Conservation (phyloP, 176 grass and related monocot genomes). For the Olyra latifolia region DNA sequence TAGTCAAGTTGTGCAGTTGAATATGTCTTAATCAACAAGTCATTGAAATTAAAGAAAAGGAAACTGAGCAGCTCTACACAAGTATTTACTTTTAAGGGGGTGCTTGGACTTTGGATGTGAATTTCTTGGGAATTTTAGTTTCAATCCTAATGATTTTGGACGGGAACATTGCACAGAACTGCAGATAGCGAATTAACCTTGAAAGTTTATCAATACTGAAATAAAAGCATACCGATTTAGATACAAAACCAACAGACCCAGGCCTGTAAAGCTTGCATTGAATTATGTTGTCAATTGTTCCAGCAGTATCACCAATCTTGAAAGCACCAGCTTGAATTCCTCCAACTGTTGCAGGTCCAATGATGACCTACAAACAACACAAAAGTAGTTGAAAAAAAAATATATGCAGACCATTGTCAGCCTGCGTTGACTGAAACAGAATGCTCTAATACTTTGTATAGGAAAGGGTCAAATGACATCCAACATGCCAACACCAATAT, state of each 20-base stretch:
- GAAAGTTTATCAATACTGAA: not conserved
- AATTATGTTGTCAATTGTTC: conserved; percentile 98
- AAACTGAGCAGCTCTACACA: not conserved
- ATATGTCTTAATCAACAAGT: conserved; percentile 4
- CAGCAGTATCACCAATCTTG: conserved; percentile 99
- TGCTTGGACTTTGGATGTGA: not conserved
- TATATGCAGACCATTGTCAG: conserved; percentile 2
- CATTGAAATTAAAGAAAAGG: not conserved
- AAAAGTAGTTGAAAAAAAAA: conserved; percentile 26
- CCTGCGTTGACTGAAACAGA: not conserved
- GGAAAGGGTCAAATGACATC: not conserved
- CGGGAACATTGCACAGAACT: not conserved
- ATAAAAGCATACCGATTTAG: conserved; percentile 80
- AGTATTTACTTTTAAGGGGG: not conserved
- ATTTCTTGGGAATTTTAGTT: not conserved
- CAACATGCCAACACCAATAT: conserved; percentile 22
- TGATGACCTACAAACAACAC: conserved; percentile 68
- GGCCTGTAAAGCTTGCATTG: conserved; percentile 98
- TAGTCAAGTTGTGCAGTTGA: not conserved
- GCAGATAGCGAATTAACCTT: conserved; percentile 17
- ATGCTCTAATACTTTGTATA: not conserved
- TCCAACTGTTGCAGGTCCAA: conserved; percentile 97
- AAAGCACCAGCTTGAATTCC: conserved; percentile 98
- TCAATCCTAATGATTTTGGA: not conserved
- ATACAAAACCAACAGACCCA: conserved; percentile 97